These are phyloP conservation scores for Clitocybe nebularis DNA, from an alignment of 1,284 basidiomycete species.

Conservation along the genomic window DNA sequence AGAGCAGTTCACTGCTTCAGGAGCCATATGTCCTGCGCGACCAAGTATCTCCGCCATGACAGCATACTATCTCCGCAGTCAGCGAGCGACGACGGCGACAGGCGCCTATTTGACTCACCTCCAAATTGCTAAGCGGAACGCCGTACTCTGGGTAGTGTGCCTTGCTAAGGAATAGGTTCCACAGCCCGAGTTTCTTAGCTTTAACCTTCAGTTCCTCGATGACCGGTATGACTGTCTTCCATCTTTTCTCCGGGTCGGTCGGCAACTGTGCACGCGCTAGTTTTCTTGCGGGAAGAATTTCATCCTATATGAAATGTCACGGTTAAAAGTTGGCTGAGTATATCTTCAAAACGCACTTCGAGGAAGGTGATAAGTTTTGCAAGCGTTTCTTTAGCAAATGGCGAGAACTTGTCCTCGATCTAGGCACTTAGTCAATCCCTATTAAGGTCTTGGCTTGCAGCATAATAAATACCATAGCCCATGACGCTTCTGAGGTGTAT, in stretches of 20 bases:
- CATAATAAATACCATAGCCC: constrained; percentile 70
- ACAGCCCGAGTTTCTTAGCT: constrained; percentile 85
- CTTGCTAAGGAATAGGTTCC: constrained; percentile 97
- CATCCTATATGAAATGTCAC: constrained; percentile 52
- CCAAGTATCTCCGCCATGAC: constrained; percentile 96
- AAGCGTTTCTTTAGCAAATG: constrained; percentile 83
- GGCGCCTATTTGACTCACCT: constrained; percentile 51
- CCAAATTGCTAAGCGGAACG: constrained; percentile 88
- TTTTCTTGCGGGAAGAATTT: constrained; percentile 77
- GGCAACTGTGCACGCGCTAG: constrained; percentile 86
- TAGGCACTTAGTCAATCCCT: too few species aligned
- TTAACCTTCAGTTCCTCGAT: constrained; percentile 85
- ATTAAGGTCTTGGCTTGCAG: too few species aligned
- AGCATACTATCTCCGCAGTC: constrained; percentile 63
- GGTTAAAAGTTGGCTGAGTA: background rate
- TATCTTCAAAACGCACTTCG: constrained; percentile 60
- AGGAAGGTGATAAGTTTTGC: constrained; percentile 83
- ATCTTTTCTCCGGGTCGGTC: constrained; percentile 69
- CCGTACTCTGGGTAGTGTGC: constrained; percentile 88
- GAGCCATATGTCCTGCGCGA: constrained; percentile 75
- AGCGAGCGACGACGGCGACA: constrained; percentile 2
- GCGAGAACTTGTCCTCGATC: constrained; percentile 90
- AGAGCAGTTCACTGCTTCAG: constrained; percentile 87
- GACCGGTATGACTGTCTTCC: constrained; percentile 81
- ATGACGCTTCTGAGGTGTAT: constrained; percentile 75